Percentiles rank a stretch among this genome's conserved stretches.
These are phyloP conservation scores for Crotalaria pallida DNA, from an alignment of 306 rosid genomes.

Conservation along the genomic window DNA sequence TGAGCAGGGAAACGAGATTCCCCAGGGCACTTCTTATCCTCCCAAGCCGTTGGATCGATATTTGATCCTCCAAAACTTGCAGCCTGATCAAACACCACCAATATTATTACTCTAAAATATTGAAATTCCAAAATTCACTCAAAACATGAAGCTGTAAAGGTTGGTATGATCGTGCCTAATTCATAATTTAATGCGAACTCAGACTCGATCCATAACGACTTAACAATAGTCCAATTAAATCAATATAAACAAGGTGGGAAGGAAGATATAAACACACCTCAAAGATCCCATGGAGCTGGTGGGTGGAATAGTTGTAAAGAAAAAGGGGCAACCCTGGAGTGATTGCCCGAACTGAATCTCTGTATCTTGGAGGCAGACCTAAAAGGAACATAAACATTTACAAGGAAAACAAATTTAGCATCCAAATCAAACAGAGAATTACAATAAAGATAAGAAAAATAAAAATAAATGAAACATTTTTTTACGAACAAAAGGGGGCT, in stretches of 20 bases:
- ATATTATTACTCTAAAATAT: neutral
- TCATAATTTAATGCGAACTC: neutral
- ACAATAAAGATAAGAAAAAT: neutral
- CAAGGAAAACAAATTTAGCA: neutral
- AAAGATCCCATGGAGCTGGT: constrained; percentile 98
- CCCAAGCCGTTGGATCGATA: constrained; percentile 96
- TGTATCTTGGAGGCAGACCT: constrained; percentile 96
- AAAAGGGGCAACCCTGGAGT: constrained; percentile 97
- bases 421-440: neutral
- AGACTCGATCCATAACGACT: neutral
- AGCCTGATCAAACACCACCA: constrained; percentile 51
- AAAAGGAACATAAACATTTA: neutral
- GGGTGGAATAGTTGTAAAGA: constrained; percentile 96
- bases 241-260: neutral
- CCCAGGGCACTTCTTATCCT: constrained; percentile 89
- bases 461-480: neutral
- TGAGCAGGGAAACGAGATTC: constrained; percentile 99
- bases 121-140: neutral
- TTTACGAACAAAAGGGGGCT: neutral
- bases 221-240: neutral
- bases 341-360: constrained; percentile 92
- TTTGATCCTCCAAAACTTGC: constrained; percentile 94
- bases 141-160: neutral
- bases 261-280: constrained; percentile 49
- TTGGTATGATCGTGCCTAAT: no score